Percentiles rank a stretch among this genome's conserved stretches.
Evolutionary conservation across 164 flowering plant species (phyloP).

Genomic region (Aristolochia californica): DNA sequence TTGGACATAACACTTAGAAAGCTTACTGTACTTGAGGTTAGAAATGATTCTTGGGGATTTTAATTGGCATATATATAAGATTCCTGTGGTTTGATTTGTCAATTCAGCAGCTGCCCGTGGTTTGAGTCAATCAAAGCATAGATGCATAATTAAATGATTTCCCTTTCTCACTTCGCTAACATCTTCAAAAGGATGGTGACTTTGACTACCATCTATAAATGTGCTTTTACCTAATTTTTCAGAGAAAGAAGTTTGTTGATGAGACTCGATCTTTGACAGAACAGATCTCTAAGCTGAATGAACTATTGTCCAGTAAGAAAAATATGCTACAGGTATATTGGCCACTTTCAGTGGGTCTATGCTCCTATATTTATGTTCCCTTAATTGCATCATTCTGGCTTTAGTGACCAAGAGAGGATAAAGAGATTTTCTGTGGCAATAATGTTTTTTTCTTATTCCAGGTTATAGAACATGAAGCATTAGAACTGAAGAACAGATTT

Average conservation of each 20-base stretch:
- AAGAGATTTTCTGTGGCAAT: too few species aligned
- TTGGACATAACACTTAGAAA: slow-evolving; percentile 74
- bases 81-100: neutral
- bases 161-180: slow-evolving; percentile 3
- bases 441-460: slow-evolving; percentile 9
- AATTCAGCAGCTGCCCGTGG: too few species aligned
- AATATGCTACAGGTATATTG: slow-evolving; percentile 53
- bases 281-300: slow-evolving; percentile 61
- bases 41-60: neutral
- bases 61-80: neutral
- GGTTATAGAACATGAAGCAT: slow-evolving; percentile 89
- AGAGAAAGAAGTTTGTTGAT: slow-evolving; percentile 71
- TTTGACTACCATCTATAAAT: too few species aligned
- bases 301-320: slow-evolving; percentile 69
- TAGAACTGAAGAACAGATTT: slow-evolving; percentile 77
- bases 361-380: neutral
- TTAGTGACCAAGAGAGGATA: neutral
- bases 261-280: slow-evolving; percentile 58
- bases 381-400: too few species aligned
- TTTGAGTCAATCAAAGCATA: too few species aligned
- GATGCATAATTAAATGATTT: neutral
- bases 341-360: neutral
- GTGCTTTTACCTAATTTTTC: slow-evolving; percentile 8
- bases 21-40: slow-evolving; percentile 80
- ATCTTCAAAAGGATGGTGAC: too few species aligned